Conservation (phyloP, 2,329 filamentous ascomycete species). For the Metarhizium album region DNA sequence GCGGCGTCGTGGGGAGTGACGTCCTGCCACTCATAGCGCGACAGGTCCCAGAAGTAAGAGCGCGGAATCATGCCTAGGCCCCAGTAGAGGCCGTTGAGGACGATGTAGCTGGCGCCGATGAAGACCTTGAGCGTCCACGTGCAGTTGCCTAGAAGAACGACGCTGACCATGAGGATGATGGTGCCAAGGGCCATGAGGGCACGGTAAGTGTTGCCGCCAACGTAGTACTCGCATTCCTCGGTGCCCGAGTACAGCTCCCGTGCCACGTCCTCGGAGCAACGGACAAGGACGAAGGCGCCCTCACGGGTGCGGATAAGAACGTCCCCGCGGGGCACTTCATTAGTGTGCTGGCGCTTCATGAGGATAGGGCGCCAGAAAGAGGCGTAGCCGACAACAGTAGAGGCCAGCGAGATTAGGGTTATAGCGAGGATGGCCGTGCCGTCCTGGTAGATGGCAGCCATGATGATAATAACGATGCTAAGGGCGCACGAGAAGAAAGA, state of each 20-base stretch:
- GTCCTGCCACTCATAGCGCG: slow-evolving; percentile 33
- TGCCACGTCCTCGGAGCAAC: slow-evolving; percentile 47
- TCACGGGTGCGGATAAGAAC: slow-evolving; percentile 51
- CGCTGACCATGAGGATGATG: slow-evolving; percentile 48
- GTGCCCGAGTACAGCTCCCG: slow-evolving; percentile 53
- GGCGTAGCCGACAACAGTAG: slow-evolving; percentile 44
- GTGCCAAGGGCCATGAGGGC: slow-evolving; percentile 47
- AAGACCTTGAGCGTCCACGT: slow-evolving; percentile 49
- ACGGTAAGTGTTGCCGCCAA: slow-evolving; percentile 35
- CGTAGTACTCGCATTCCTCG: slow-evolving; percentile 47
- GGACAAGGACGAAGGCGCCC: slow-evolving; percentile 47
- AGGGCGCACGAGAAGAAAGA: slow-evolving; percentile 39
- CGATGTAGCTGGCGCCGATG: slow-evolving; percentile 45
- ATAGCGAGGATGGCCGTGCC: slow-evolving; percentile 32
- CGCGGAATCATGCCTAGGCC: slow-evolving; percentile 38
- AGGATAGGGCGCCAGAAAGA: slow-evolving; percentile 47
- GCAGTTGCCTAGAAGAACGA: slow-evolving; percentile 52
- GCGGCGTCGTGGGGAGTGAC: slow-evolving; percentile 29
- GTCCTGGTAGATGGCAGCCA: slow-evolving; percentile 28
- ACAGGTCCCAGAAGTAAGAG: slow-evolving; percentile 45
- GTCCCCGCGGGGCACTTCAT: slow-evolving; percentile 42
- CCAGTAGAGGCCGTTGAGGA: slow-evolving; percentile 52
- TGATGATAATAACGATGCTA: slow-evolving; percentile 35
- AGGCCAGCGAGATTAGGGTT: slow-evolving; percentile 38
- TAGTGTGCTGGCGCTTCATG: slow-evolving; percentile 36